Evolutionary conservation across 305 asterid species (phyloP), one percentile per base, ranked within the genome.

Genomic region (Coffea humblotiana): DNA sequence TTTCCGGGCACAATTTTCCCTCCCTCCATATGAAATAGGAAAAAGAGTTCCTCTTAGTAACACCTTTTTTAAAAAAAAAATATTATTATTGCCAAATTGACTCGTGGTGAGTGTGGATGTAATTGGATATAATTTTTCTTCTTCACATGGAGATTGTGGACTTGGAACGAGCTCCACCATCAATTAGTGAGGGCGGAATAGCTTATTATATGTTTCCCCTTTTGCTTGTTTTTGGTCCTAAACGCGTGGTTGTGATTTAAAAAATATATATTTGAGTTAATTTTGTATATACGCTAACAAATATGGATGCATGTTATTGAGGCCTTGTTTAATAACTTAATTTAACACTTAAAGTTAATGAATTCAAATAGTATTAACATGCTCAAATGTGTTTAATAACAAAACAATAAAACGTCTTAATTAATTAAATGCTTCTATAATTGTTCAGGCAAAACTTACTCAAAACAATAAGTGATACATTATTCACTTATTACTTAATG

Each of bases 191-290:
- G 79, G 49, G 19, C 49, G 15, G 43, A 21, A 27, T 18, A 14
- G 23, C 63, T 8, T 25, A 47, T 11, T 13, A 49, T 49, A 51
- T 27, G 21, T 25, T 43, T 49, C 3, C 58, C 58, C 45, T 37
- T 76, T 76, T 51, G 29, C 72, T 49, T 37, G 60, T 19, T 77
- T 29, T 66, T 49, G 74, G 74, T 49, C 54, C 32, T 77, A 54
- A 61, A 40, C 35, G 15, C 19, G 49, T 49, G 66, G 48, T 14
- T 32, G 68, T 19, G 2, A 40, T 18, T 32, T 4, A 75, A 37
- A 29, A 29, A 1, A 29, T 29, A 29, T 29, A 29, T 21, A 25
- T 8, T 72, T 1, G 15, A 37, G 6, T 4, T 37, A 37, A 37
- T 37, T 37, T 37, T 37, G 5, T 37, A 37, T 37, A 37, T 37